Evolutionary conservation across 768 basidiomycete species (phyloP).

Genomic region (Obba rivulosa): DNA sequence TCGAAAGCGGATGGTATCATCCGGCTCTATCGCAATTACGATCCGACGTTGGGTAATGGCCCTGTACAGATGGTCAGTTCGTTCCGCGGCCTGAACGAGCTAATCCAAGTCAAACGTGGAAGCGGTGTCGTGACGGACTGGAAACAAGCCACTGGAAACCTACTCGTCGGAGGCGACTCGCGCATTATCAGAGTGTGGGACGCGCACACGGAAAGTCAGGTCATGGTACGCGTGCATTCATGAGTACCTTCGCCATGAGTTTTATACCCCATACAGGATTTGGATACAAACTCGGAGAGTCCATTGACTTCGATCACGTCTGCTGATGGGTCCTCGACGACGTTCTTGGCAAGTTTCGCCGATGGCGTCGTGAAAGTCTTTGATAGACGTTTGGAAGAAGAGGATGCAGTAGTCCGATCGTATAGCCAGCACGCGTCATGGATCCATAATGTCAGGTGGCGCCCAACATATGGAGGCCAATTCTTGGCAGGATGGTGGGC

Average conservation of each 20-base stretch:
- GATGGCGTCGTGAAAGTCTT: constrained; percentile 88
- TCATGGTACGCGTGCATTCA: constrained; percentile 47
- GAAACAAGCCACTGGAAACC: constrained; percentile 81
- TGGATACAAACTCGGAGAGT: constrained; percentile 86
- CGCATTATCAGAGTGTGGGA: constrained; percentile 91
- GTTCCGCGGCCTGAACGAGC: constrained; percentile 82
- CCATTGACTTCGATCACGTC: constrained; percentile 83
- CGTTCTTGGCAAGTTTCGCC: constrained; percentile 87
- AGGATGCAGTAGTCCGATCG: constrained; percentile 75
- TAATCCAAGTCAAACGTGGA: constrained; percentile 69
- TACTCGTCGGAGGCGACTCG: constrained; percentile 91
- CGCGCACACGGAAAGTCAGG: constrained; percentile 79
- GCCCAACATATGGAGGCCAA: constrained; percentile 61
- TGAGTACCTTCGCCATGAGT: not conserved
- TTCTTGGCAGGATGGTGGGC: constrained; percentile 83
- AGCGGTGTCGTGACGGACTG: constrained; percentile 87
- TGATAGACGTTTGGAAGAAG: constrained; percentile 82
- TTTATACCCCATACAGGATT: constrained; percentile 47
- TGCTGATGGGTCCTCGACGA: constrained; percentile 69
- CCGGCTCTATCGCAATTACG: constrained; percentile 90
- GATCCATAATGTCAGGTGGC: constrained; percentile 88
- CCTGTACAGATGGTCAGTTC: constrained; percentile 90
- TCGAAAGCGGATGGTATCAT: constrained; percentile 81
- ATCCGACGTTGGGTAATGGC: constrained; percentile 60
- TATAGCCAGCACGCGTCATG: constrained; percentile 76